A percentile compares a stretch with the other conserved stretches of the same genome.
Conservation (phyloP, 768 basidiomycete genomes). For the Trametes elegans region DNA sequence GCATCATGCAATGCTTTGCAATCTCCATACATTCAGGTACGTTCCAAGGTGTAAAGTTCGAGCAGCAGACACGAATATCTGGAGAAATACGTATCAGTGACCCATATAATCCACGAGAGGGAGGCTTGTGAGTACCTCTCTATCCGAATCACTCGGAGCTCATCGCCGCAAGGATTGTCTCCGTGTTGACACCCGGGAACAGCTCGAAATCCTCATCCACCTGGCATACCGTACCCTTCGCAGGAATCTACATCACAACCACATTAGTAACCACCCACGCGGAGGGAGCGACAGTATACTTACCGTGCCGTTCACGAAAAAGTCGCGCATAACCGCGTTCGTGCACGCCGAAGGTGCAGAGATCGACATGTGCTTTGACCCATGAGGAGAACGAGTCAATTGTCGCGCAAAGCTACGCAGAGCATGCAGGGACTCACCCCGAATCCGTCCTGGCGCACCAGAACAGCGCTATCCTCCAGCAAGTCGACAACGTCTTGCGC, state of each 20-base stretch:
- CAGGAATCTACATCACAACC: background rate
- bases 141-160: background rate
- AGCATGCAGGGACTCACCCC: background rate
- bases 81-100: background rate
- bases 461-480: background rate
- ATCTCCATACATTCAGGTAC: too few species aligned
- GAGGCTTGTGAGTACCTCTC: background rate
- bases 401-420: background rate
- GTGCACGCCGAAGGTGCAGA: constrained; percentile 1
- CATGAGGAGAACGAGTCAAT: background rate
- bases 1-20: too few species aligned
- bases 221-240: constrained; percentile 1
- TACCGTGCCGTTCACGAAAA: constrained; percentile 9
- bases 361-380: constrained; percentile 6
- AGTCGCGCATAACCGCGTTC: background rate
- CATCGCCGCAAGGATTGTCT: constrained; percentile 19
- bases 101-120: background rate
- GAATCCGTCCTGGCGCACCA: constrained; percentile 2
- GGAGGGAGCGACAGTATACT: background rate
- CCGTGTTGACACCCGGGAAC: background rate
- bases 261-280: too few species aligned
- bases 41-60: too few species aligned
- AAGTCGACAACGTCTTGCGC: background rate
- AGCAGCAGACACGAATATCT: too few species aligned
- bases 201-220: constrained; percentile 7